These are phyloP conservation scores for Phoma sp. DNA, from an alignment of 2,329 filamentous ascomycete species.

Conservation along the genomic window DNA sequence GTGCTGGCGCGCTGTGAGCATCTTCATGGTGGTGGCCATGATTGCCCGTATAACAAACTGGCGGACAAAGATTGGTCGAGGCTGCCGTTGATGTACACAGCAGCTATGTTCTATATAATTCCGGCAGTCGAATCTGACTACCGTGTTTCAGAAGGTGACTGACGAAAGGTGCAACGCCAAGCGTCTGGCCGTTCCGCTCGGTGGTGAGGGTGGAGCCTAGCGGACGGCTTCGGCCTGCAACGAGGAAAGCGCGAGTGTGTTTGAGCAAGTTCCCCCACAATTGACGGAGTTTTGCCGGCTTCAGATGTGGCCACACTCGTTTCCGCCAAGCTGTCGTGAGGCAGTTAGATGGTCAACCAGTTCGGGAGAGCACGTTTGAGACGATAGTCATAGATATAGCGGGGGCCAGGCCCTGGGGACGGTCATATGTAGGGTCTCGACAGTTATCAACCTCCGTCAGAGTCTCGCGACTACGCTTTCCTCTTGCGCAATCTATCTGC, in stretches of 20 bases:
- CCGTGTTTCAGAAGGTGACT: conserved; percentile 14
- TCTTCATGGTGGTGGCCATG: conserved; percentile 26
- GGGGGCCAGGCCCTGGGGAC: conserved; percentile 5
- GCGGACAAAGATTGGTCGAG: conserved; percentile 17
- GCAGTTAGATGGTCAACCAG: conserved; percentile 10
- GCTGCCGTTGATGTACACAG: conserved; percentile 2
- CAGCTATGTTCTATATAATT: conserved; percentile 21
- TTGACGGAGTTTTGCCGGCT: conserved; percentile 15
- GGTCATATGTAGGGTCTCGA: background rate
- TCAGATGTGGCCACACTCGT: conserved; percentile 8
- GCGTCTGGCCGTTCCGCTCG: conserved; percentile 21
- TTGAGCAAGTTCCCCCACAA: conserved; percentile 44
- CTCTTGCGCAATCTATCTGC: background rate
- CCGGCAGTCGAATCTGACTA: conserved; percentile 14
- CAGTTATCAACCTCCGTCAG: conserved; percentile 1
- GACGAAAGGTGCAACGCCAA: conserved; percentile 24
- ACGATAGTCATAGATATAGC: conserved; percentile 9
- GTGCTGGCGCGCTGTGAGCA: conserved; percentile 25
- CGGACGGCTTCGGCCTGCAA: background rate
- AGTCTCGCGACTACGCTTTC: background rate
- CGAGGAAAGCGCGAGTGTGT: conserved; percentile 28
- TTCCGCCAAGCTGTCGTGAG: conserved; percentile 11
- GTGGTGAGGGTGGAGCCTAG: conserved; percentile 11
- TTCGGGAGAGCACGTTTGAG: conserved; percentile 15
- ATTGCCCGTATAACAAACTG: conserved; percentile 18